These are phyloP conservation scores for Ogataea philodendri DNA, from an alignment of 805 yeast genomes.

Conservation along the genomic window DNA sequence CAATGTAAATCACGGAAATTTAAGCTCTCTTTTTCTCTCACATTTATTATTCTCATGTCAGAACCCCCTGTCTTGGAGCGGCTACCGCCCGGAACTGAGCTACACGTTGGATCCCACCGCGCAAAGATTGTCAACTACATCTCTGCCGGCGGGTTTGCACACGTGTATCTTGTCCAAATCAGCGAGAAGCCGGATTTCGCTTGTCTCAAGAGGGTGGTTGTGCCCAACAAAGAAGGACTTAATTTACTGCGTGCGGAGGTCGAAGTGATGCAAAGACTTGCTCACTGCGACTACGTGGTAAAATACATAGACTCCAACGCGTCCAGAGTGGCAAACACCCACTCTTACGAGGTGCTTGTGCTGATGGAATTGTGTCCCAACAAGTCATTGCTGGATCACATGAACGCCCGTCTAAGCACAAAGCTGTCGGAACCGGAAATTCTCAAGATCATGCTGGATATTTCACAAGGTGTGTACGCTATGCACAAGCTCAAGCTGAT, in stretches of 20 bases:
- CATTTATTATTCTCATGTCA: conserved; percentile 6
- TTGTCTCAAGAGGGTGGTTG: conserved; percentile 72
- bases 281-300: conserved; percentile 58
- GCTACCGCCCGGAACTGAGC: conserved; percentile 43
- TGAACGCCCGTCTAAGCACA: conserved; percentile 81
- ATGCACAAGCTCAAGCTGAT: conserved; percentile 82
- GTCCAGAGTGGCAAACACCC: conserved; percentile 47
- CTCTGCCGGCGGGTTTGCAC: conserved; percentile 71
- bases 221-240: conserved; percentile 67
- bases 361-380: conserved; percentile 93
- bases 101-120: conserved; percentile 51
- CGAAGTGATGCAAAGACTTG: conserved; percentile 69
- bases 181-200: conserved; percentile 45
- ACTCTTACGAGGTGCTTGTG: conserved; percentile 76
- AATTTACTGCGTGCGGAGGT: conserved; percentile 69
- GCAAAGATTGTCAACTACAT: conserved; percentile 45
- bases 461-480: conserved; percentile 71
- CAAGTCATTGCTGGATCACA: conserved; percentile 80
- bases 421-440: conserved; percentile 78
- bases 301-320: conserved; percentile 77
- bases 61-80: conserved; percentile 20
- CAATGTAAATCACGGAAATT: no score
- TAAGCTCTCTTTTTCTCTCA: no score
- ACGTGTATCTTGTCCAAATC: conserved; percentile 64
- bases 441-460: conserved; percentile 77